Evolutionary conservation across 179 eudicot genomes (phyloP).

Genomic region (Drosera spatulata): DNA sequence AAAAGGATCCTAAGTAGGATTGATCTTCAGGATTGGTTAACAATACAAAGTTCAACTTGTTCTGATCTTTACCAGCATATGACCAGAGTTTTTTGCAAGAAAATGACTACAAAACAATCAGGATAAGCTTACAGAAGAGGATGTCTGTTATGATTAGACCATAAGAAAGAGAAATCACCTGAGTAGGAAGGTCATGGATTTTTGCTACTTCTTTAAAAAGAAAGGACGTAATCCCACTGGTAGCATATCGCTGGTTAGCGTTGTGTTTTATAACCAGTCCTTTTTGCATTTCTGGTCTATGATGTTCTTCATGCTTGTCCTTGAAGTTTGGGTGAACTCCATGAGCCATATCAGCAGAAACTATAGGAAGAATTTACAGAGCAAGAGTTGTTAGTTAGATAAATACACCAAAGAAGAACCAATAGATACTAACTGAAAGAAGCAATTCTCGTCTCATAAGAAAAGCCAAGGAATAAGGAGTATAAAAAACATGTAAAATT

Average conservation of each 20-base stretch:
- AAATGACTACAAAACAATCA: too few species aligned
- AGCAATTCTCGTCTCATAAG: neutral
- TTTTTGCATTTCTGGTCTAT: constrained; percentile 82
- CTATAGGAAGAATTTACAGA: constrained; percentile 18
- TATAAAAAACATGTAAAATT: too few species aligned
- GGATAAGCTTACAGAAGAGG: neutral
- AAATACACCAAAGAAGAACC: neutral
- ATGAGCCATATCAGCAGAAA: constrained; percentile 99
- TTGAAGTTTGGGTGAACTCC: constrained; percentile 90
- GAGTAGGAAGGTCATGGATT: constrained; percentile 75
- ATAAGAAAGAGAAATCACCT: constrained; percentile 32
- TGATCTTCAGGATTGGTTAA: too few species aligned
- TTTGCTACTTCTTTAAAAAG: constrained; percentile 90
- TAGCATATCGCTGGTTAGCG: constrained; percentile 96
- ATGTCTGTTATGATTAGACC: neutral
- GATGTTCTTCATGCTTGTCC: constrained; percentile 95
- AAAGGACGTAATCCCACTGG: constrained; percentile 89
- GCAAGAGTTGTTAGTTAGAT: constrained; percentile 1
- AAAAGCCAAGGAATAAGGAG: neutral
- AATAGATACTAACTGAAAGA: constrained; percentile 2
- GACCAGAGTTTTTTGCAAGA: too few species aligned
- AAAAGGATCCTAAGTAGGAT: too few species aligned
- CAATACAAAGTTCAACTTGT: too few species aligned
- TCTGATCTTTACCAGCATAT: too few species aligned
- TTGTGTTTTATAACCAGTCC: constrained; percentile 96